Base-by-base conservation (phyloP, 805 yeast species). In the Candida sonorensis region DNA sequence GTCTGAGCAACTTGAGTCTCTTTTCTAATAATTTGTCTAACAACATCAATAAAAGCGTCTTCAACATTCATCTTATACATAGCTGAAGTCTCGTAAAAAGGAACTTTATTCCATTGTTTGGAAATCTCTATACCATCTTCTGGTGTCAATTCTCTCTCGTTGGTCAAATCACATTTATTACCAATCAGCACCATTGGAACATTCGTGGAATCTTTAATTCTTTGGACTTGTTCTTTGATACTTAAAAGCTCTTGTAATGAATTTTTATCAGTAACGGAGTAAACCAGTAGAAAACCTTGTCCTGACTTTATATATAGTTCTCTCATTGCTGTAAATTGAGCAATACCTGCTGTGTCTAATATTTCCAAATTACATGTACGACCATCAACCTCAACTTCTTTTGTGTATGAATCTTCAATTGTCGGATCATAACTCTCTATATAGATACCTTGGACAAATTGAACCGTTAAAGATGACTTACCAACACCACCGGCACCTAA, bases 401-500 rank as follows among this genome's bases (percentile, higher is more conserved):
- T 88, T 29, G 94, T 67, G 59, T 90, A 92, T 1, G 96, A 85
- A 52, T 90, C 97, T 55, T 90, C 98, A 43, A 90, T 92, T 7
- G 98, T 92, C 7, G 98, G 97, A 51, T 90, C 97, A 60, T 90
- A 90, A 23, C 86, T 72, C 50, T 90, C 97, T 34, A 85, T 75
- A 55, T 85, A 88, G 2, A 82, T 81, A 9, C 92, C 92, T 54
- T 85, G 94, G 4, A 86, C 94, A 51, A 82, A 88, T 53, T 86
- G 95, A 5, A 86, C 95, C 2, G 96, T 87, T 25, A 90, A 65
- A 24, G 94, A 87, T 16, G 97, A 85, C 51, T 90, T 90, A 48
- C 98, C 98, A 7, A 86, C 96, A 60, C 97, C 96, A 48, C 97
- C 97, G 10, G 96, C 94, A 39, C 98, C 98, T 37, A 90, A 65